Conservation (phyloP, 192 early-diverging fungal genomes). For the Podila epigama region DNA sequence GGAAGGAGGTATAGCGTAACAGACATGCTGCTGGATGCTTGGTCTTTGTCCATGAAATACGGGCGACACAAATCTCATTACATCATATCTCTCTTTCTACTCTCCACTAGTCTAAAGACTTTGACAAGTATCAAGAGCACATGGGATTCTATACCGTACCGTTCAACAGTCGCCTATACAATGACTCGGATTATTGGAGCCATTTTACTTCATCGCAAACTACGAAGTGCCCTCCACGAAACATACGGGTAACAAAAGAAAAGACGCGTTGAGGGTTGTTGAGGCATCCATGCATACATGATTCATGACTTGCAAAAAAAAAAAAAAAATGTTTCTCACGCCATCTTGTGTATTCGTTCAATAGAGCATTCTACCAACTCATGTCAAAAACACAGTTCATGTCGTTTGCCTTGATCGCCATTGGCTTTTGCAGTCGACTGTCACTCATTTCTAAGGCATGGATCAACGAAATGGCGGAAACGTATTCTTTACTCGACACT, state of each 20-base stretch:
- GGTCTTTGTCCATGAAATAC: not conserved
- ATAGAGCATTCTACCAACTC: conserved; percentile 46
- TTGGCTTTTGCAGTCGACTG: conserved; percentile 44
- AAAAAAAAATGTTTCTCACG: too few species aligned
- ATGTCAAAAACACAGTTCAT: conserved; percentile 54
- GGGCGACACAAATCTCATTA: not conserved
- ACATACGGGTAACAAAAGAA: conserved; percentile 48
- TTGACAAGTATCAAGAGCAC: conserved; percentile 1
- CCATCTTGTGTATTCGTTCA: not conserved
- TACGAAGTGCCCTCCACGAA: conserved; percentile 29
- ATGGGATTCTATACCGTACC: conserved; percentile 42
- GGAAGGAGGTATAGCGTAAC: conserved; percentile 8
- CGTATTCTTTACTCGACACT: conserved; percentile 14
- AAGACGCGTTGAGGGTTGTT: not conserved
- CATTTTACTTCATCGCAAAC: conserved; percentile 17
- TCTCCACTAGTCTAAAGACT: conserved; percentile 24
- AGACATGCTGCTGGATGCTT: not conserved
- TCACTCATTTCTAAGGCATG: conserved; percentile 34
- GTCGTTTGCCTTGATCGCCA: conserved; percentile 47
- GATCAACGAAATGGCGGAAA: conserved; percentile 23
- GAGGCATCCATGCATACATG: not conserved
- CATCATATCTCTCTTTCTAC: not conserved
- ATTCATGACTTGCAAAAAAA: not conserved
- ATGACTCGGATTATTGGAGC: conserved; percentile 35
- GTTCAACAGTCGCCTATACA: conserved; percentile 28